Evolutionary conservation across 2,329 filamentous ascomycete species (phyloP), one percentile per base, ranked within the genome.

Genomic region (Phaeosphaeria sp.): DNA sequence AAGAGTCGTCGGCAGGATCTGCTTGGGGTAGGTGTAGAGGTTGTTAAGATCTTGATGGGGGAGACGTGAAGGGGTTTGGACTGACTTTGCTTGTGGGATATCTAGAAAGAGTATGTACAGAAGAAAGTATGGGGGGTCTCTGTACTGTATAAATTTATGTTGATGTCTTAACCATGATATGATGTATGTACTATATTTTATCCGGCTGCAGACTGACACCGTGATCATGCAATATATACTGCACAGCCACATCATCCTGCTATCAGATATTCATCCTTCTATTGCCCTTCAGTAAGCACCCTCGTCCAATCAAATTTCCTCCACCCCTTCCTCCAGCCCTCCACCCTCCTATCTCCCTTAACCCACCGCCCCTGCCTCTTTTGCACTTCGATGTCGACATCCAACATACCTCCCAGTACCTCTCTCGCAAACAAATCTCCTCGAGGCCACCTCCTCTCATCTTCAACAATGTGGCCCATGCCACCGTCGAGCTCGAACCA

Each of bases 401-500:
- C 93, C 51, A 98, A 78, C 88, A 99, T 98, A 2, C 94, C 95
- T 0, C 93, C 95, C 39, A 99, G 82, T 6, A 97, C 87, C 79
- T 98, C 95, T 53, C 95, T 83, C 2, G 95, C 95, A 75, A 99
- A 99, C 18, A 97, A 76, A 77, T 99, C 95, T 0, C 94, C 94
- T 68, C 85, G 87, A 0, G 96, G 96, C 95, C 95, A 99, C 50
- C 88, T 83, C 49, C 87, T 85, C 25, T 88, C 82, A 67, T 99
- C 91, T 78, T 99, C 95, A 0, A 99, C 91, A 8, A 99, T 83
- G 75, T 99, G 95, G 0, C 92, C 95, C 64, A 99, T 79, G 0
- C 95, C 95, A 2, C 95, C 95, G 73, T 99, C 93, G 1, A 99
- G 81, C 51, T 88, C 87, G 74, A 98, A 98, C 93, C 94, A 99